Conservation (phyloP, 192 early-diverging fungal genomes). For the Chytriomyces sp. region DNA sequence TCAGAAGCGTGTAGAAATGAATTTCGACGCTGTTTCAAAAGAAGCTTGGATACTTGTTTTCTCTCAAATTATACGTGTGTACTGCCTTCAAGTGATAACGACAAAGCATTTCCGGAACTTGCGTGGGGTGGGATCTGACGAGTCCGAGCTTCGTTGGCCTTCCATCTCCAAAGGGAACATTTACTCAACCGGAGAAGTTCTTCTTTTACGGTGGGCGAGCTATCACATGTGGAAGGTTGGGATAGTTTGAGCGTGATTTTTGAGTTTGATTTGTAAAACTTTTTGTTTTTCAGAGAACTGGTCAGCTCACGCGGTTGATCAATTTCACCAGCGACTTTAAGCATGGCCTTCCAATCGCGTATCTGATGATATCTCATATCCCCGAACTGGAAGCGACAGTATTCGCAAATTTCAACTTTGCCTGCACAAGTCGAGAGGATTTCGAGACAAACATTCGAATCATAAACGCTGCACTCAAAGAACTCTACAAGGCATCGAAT, state of each 20-base stretch:
- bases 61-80: slow-evolving; percentile 54
- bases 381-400: slow-evolving; percentile 32
- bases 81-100: slow-evolving; percentile 34
- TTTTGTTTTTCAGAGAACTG: slow-evolving; percentile 31
- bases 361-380: slow-evolving; percentile 46
- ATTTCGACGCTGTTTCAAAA: slow-evolving; percentile 50
- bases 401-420: slow-evolving; percentile 36
- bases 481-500: slow-evolving; percentile 40
- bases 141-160: slow-evolving; percentile 47
- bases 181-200: slow-evolving; percentile 40
- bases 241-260: not conserved
- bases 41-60: slow-evolving; percentile 57
- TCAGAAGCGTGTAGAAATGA: slow-evolving; percentile 24
- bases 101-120: slow-evolving; percentile 39
- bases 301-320: slow-evolving; percentile 25
- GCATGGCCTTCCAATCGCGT: slow-evolving; percentile 34
- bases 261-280: slow-evolving; percentile 2
- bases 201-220: slow-evolving; percentile 52
- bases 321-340: slow-evolving; percentile 51
- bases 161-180: slow-evolving; percentile 30
- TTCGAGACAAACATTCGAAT: slow-evolving; percentile 29
- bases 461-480: slow-evolving; percentile 39
- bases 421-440: slow-evolving; percentile 27
- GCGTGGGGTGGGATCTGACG: slow-evolving; percentile 44
- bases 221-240: slow-evolving; percentile 55